Base-by-base conservation (phyloP, 2,329 filamentous ascomycete species). In the Alternaria sp. region DNA sequence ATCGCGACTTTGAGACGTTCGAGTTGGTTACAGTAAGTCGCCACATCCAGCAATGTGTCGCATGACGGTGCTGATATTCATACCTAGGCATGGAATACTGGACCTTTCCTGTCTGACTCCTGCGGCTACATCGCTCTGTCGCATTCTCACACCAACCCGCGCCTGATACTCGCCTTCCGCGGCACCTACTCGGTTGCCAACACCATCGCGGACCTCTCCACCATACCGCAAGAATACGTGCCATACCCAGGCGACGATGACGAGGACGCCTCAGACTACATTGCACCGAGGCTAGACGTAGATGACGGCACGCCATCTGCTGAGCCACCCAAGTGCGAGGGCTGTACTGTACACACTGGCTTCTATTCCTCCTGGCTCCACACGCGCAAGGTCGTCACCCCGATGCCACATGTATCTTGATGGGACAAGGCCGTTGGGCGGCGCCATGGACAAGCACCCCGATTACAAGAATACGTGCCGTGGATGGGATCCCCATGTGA, bases 101-200 rank as follows among this genome's bases (percentile, higher is more conserved):
- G 95, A 0, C 84, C 89, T 10, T 81, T 97, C 29, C 83, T 97
- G 71, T 90, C 89, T 61, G 95, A 98, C 77, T 96, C 91, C 67
- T 97, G 93, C 77, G 95, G 95, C 60, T 99, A 96, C 78, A 88
- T 98, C 56, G 93, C 91, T 0, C 81, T 98, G n/a, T 93, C 95
- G 62, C 90, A 96, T 72, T 67, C 79, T 3, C 84, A 84, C 2
- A 81, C 80, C 4, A 75, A 80, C 21, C 83, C 84, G 44, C 84
- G 88, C 57, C 90, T 99, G 56, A 82, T 98, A 44, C 85, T 98
- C 36, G 93, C 93, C 8, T 98, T 98, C 72, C 88, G 95, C 45
- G 95, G 95, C 24, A 98, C 95, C 13, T 97, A 98, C 78, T 97
- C 93, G 66, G 85, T 99, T 69, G 86, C 92, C 52, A 97, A 98